Evolutionary conservation across 192 early-diverging fungal genomes (phyloP).

Genomic region (Backusella mclennaniae): DNA sequence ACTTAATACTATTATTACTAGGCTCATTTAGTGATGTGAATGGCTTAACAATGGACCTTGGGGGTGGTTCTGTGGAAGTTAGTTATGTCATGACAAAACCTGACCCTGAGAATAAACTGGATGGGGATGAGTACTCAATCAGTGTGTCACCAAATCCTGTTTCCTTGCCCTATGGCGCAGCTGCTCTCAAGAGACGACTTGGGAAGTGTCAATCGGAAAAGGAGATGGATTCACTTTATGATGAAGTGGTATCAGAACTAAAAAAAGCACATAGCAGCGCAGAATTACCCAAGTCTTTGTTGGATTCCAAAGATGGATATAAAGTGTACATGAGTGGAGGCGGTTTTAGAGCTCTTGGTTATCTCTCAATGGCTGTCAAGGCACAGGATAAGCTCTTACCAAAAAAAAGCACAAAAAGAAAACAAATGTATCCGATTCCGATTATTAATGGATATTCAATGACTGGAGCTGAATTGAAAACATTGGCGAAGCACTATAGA

Average conservation of each 20-base stretch:
- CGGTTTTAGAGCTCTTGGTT: slow-evolving; percentile 52
- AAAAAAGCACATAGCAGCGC: slow-evolving; percentile 30
- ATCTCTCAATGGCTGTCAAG: slow-evolving; percentile 47
- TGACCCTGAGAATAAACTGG: background rate
- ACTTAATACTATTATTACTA: background rate
- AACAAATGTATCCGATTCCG: slow-evolving; percentile 43
- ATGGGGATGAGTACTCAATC: slow-evolving; percentile 17
- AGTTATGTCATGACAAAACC: slow-evolving; percentile 44
- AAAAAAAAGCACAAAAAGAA: slow-evolving; percentile 14
- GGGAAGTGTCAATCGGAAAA: slow-evolving; percentile 26
- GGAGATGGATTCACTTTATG: slow-evolving; percentile 17
- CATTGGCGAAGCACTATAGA: slow-evolving; percentile 38
- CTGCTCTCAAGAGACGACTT: slow-evolving; percentile 43
- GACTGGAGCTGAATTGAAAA: slow-evolving; percentile 35
- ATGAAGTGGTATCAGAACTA: slow-evolving; percentile 35
- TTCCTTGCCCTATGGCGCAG: slow-evolving; percentile 51
- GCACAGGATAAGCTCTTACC: slow-evolving; percentile 23
- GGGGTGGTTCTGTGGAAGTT: slow-evolving; percentile 54
- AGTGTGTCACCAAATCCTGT: slow-evolving; percentile 32
- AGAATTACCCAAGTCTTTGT: slow-evolving; percentile 17
- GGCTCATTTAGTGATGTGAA: slow-evolving; percentile 47
- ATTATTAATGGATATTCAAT: slow-evolving; percentile 56
- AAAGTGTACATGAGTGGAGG: slow-evolving; percentile 51
- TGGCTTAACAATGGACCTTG: slow-evolving; percentile 52
- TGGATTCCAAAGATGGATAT: slow-evolving; percentile 32